These are phyloP conservation scores for Backusella luteola DNA, from an alignment of 192 early-diverging fungal genomes.

Conservation along the genomic window DNA sequence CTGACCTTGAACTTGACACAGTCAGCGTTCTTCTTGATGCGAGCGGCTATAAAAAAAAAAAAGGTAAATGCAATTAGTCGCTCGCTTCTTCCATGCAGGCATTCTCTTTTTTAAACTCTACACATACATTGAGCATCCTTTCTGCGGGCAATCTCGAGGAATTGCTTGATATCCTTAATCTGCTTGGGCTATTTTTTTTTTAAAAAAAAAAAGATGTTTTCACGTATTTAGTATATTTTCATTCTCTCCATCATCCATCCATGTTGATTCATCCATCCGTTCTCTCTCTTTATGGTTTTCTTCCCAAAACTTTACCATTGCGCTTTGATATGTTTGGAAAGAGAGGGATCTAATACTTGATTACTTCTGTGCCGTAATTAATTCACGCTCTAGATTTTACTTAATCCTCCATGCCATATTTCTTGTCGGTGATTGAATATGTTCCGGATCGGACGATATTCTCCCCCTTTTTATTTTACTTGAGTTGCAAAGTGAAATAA, in stretches of 20 bases:
- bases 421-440: neutral
- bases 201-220: neutral
- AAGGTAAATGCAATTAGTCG: neutral
- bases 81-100: neutral
- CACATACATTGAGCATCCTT: constrained; percentile 86
- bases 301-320: neutral
- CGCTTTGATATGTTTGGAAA: constrained; percentile 18
- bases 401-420: neutral
- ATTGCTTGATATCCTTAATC: constrained; percentile 98
- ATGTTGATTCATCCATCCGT: neutral
- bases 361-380: neutral
- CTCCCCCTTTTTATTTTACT: neutral
- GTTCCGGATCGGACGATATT: neutral
- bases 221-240: neutral
- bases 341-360: neutral
- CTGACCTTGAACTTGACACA: constrained; percentile 99
- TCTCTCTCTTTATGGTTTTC: neutral
- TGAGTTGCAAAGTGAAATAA: too few species aligned
- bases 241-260: neutral
- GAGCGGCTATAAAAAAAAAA: constrained; percentile 55
- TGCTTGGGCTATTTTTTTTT: constrained; percentile 80
- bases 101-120: neutral
- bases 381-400: neutral
- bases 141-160: constrained; percentile 93
- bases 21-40: constrained; percentile 95